These are phyloP conservation scores for Trichophyton mentagrophytes DNA, from an alignment of 2,329 filamentous ascomycete species.

Conservation along the genomic window DNA sequence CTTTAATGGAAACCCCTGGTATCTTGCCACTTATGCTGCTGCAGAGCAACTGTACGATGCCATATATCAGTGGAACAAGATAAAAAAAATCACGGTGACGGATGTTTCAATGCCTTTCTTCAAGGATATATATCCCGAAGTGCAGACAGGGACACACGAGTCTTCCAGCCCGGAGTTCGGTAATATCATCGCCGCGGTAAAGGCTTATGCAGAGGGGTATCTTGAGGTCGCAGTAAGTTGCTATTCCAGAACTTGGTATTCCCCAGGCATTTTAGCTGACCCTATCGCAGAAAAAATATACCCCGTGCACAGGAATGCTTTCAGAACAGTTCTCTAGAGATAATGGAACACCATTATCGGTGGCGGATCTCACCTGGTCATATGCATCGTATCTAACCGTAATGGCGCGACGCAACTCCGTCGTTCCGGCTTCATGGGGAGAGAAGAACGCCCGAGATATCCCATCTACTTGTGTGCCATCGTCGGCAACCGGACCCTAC, in stretches of 20 bases:
- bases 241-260: background rate
- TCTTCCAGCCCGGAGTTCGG: conserved; percentile 36
- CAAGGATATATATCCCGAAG: conserved; percentile 47
- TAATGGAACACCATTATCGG: conserved; percentile 27
- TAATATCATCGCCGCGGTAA: conserved; percentile 44
- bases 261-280: background rate
- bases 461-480: conserved; percentile 20
- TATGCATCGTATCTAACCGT: conserved; percentile 32
- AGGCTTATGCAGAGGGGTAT: conserved; percentile 48
- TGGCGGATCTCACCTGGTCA: conserved; percentile 34
- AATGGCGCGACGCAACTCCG: conserved; percentile 21
- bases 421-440: conserved; percentile 26
- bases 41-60: conserved; percentile 71
- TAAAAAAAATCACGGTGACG: conserved; percentile 53
- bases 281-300: conserved; percentile 27
- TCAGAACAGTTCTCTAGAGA: conserved; percentile 30
- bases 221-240: conserved; percentile 28
- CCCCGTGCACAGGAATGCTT: conserved; percentile 44
- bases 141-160: conserved; percentile 50
- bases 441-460: conserved; percentile 22
- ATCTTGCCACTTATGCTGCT: conserved; percentile 59
- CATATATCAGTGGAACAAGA: conserved; percentile 54
- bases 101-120: conserved; percentile 59
- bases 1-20: conserved; percentile 69
- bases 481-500: conserved; percentile 25